A percentile compares a stretch with the other conserved stretches of the same genome.
phyloP scores from a whole-genome alignment of 2,329 filamentous ascomycete genomes.

The Sarocladium strictum region DNA sequence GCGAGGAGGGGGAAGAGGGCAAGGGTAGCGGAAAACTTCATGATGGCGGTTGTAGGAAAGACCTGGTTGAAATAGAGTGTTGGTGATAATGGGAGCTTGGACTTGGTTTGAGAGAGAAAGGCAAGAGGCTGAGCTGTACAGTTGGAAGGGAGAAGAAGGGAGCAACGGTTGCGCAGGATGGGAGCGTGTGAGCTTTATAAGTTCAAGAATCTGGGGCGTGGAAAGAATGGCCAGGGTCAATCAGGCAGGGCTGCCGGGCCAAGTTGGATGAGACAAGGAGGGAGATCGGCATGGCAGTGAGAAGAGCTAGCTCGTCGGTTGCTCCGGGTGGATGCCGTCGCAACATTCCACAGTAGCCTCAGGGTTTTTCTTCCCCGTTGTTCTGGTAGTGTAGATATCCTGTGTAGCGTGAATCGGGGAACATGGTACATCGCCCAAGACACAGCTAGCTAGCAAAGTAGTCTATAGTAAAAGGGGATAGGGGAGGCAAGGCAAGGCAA shows the following conservation, averaged over 20 bases:
- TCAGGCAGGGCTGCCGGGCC: neutral
- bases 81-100: conserved; percentile 11
- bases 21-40: conserved; percentile 31
- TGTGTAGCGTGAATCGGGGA: no score
- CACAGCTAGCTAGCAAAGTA: neutral
- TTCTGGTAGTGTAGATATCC: no score
- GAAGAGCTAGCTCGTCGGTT: neutral
- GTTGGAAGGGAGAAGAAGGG: neutral
- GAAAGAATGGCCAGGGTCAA: neutral
- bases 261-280: conserved; percentile 5
- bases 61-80: no score
- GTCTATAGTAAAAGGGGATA: neutral
- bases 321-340: conserved; percentile 2
- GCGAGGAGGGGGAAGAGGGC: conserved; percentile 23
- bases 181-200: conserved; percentile 6
- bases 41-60: conserved; percentile 17
- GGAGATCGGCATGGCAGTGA: neutral
- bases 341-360: neutral
- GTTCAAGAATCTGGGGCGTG: neutral
- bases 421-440: neutral
- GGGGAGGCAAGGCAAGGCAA: neutral
- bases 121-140: neutral
- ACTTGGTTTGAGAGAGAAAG: neutral
- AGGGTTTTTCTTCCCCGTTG: neutral
- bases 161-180: neutral